Conservation (phyloP, 73 alveolate species). For the Tetrahymena thermophila region DNA sequence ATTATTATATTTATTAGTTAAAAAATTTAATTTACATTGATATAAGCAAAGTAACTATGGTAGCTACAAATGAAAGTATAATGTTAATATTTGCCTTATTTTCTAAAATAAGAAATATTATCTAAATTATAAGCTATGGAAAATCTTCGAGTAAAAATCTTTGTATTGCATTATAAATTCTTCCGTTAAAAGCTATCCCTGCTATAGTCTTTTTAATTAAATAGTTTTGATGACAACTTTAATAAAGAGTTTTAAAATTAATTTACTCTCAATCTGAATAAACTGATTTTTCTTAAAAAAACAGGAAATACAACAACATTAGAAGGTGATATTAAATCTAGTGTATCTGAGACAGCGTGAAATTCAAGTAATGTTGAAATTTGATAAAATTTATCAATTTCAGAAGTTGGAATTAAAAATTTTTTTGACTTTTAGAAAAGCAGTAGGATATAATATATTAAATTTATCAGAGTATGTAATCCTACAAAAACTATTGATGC, state of each 20-base stretch:
- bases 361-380: not conserved
- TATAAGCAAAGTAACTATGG: not conserved
- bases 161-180: not conserved
- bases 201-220: not conserved
- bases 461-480: not conserved
- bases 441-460: not conserved
- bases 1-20: not conserved
- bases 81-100: not conserved
- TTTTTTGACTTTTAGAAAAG: not conserved
- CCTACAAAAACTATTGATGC: not conserved
- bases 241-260: not conserved
- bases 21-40: not conserved
- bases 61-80: not conserved
- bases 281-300: not conserved
- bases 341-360: not conserved
- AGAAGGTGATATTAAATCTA: not conserved
- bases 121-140: not conserved
- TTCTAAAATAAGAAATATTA: not conserved
- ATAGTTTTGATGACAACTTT: not conserved
- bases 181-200: not conserved
- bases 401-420: not conserved
- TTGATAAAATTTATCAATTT: not conserved
- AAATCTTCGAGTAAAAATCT: not conserved
- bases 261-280: not conserved
- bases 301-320: not conserved